Base-by-base conservation (phyloP, 768 basidiomycete genomes). In the Amanita subjunquillea region DNA sequence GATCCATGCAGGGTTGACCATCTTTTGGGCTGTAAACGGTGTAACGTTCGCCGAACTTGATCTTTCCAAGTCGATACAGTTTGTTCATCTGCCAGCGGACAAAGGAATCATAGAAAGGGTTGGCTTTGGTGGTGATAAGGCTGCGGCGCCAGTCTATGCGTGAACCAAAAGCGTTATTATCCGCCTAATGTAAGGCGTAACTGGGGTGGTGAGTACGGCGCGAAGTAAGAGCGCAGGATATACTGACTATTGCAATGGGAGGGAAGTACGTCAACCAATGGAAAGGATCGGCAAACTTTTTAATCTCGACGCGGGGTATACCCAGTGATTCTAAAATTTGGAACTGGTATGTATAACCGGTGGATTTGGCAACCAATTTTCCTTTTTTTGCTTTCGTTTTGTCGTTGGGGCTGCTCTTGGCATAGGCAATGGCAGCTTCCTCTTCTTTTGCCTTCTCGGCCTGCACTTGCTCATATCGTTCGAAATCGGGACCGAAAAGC, bases 1-100 rank as follows among this genome's bases (percentile, higher is more conserved):
- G 96, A 68, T 99, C 96, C 96, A 99, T 98, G 64, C 96, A 99
- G 0, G 96, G 95, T 63, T 98, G 96, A 2, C 93, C 94, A 59
- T 99, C 96, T 68, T 97, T 97, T 2, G 93, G 92, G 57, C 91
- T 94, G 77, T 96, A 99, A 63, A 99, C 91, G 12, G 96, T 99
- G 68, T 97, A 95, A 41, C 96, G 85, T 69, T 96, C 89, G 46
- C 96, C 96, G 63, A 97, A 99, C 69, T 95, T 96, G 75, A 99
- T 91, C 70, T 93, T 94, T 32, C 87, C 87, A 44, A 92, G 74
- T 40, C 72, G 73, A 68, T 91, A 77, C 7, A 98, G 76, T 65
- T 90, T 92, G 75, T 95, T 97, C 67, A 92, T 83, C 64, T 99
- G 96, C 96, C 96, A 99, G 32, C 93, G 84, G 45, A 99, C 91